Base-by-base conservation (phyloP, 176 grass and related monocot species). In the Eleusine coracana region DNA sequence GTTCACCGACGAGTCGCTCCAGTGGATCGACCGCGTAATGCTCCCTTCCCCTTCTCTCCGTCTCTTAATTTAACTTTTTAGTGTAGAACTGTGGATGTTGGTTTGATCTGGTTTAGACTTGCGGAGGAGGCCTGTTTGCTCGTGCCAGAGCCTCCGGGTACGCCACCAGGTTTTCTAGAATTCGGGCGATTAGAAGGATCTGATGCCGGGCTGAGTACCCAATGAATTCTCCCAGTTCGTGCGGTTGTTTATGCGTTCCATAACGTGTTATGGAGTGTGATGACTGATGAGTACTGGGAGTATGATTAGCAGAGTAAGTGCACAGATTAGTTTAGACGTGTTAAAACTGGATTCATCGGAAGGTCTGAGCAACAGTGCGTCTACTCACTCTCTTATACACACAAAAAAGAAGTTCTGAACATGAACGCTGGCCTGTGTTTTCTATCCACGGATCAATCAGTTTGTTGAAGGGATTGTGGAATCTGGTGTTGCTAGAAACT, bases 1-100 rank as follows among this genome's bases (percentile, higher is more conserved):
- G 82, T 99, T 96, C 91, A 99, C 96, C 74, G 74, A 93, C 65
- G 96, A 99, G 73, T 92, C 96, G 23, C 91, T 92, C 66, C 82
- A 92, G 85, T 96, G 93, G 96, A 94, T 99, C 93, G 89, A 94
- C 17, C 90, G 78, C 85, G 96, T 95, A 91, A 78, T 75, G 66
- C 56, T 42, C 66, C 62, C 34, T 70, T n/a, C 14, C 69, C 41
- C 17, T 77, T 5, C 20, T 8, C 54, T 0, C 60, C 15, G 40
- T 65, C 36, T 45, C 10, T 68, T 69, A 42, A 37, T 80, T 70
- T n/a, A 67, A 18, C 65, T 68, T 17, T 15, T 40, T 74, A 54
- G 23, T n/a, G 41, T 12, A 10, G 31, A 34, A 34, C 31, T 34
- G 31, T 34, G 58, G 17, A 1, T 74, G 69, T 63, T 74, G 48